Base-by-base conservation (phyloP, 164 flowering plant genomes). In the Liquidambar formosana region DNA sequence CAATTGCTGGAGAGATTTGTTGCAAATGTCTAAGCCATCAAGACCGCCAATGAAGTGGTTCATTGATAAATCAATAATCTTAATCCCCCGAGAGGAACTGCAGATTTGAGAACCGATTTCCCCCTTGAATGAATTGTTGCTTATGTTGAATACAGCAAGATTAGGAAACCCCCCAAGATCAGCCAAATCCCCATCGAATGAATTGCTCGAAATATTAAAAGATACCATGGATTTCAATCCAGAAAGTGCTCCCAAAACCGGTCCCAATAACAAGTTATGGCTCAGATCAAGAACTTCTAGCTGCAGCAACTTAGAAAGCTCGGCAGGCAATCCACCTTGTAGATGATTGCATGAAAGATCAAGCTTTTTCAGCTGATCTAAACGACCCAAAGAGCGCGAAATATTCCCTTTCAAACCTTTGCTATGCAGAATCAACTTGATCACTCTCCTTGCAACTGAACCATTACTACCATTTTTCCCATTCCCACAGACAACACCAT, bases 261-360 rank as follows among this genome's bases (percentile, higher is more conserved):
- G 64, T 25, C 96, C 93, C 10, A 72, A 52, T 15, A 92, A 69
- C 77, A 49, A 43, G 77, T 92, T 92, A 53, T 83, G 65, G 83
- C 96, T 90, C 68, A 92, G 75, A 82, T 92, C 94, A 79, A 93
- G 83, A 83, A 82, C 68, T 72, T 84, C 78, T 45, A 93, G 77
- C 66, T 71, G 75, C 80, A 75, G 70, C 88, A 88, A 74, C 27
- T 76, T 81, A 0, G 94, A 88, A 46, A 93, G 61, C 48, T 82
- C 81, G 13, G 12, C n/a, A 0, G 96, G 94, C 61, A 89, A 62
- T 51, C 12, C 79, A 61, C 87, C 94, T 57, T 73, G 74, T 1
- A 93, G 83, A 62, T 47, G 70, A 78, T 93, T 91, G 70, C 56
- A 33, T 2, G 98, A 93, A 69, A 93, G 91, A 83, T 89, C 77